Evolutionary conservation across 2,329 filamentous ascomycete genomes (phyloP).

Genomic region (Penicillium sp.): DNA sequence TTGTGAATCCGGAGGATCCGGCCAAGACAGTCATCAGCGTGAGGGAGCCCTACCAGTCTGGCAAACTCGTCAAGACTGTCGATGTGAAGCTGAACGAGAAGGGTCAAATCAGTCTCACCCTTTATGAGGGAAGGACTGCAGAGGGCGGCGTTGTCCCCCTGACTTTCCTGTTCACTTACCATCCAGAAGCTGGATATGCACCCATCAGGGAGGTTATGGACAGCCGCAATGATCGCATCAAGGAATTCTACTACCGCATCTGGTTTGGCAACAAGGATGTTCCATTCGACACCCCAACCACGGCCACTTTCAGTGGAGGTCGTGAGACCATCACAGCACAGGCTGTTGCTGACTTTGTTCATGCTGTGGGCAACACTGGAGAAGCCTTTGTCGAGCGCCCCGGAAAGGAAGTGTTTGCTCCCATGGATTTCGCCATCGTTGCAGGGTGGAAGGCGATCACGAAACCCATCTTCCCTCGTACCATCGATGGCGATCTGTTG

Average conservation of each 20-base stretch:
- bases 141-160: slow-evolving; percentile 81
- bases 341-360: slow-evolving; percentile 98
- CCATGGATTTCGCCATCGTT: slow-evolving; percentile 99
- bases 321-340: slow-evolving; percentile 84
- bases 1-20: slow-evolving; percentile 79
- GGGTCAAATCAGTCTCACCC: slow-evolving; percentile 82
- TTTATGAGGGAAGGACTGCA: slow-evolving; percentile 92
- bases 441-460: slow-evolving; percentile 99
- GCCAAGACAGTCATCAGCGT: slow-evolving; percentile 83
- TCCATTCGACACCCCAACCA: slow-evolving; percentile 83
- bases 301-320: slow-evolving; percentile 88
- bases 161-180: slow-evolving; percentile 87
- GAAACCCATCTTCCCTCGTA: slow-evolving; percentile 97
- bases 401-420: slow-evolving; percentile 90
- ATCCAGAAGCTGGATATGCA: slow-evolving; percentile 95
- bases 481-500: slow-evolving; percentile 92
- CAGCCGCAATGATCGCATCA: slow-evolving; percentile 94
- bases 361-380: slow-evolving; percentile 95
- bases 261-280: slow-evolving; percentile 92
- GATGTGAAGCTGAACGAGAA: slow-evolving; percentile 77
- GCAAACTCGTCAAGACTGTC: slow-evolving; percentile 86
- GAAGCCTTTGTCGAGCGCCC: slow-evolving; percentile 96
- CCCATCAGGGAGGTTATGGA: slow-evolving; percentile 97
- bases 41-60: slow-evolving; percentile 83
- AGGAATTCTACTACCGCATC: slow-evolving; percentile 97